phyloP scores from a whole-genome alignment of 441 rosid genomes.

The Eutrema salsugineum region DNA sequence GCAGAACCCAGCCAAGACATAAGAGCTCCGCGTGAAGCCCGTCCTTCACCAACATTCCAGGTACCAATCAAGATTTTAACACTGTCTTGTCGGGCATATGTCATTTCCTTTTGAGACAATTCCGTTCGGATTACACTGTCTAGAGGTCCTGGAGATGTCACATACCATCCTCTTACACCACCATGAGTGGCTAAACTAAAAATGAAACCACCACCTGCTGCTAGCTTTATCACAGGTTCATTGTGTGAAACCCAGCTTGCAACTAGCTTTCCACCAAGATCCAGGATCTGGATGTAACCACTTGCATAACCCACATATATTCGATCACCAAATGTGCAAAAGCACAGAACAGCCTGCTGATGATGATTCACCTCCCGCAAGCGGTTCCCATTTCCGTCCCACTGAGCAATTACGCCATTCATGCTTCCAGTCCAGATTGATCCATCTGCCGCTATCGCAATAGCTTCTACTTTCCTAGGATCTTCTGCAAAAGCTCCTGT shows the following conservation, averaged over 20 bases:
- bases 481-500: conserved; percentile 90
- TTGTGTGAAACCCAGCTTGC: conserved; percentile 87
- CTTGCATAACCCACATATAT: conserved; percentile 84
- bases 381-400: conserved; percentile 91
- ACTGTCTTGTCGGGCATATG: conserved; percentile 51
- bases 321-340: conserved; percentile 72
- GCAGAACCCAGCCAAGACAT: conserved; percentile 82
- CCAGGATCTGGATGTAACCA: conserved; percentile 78
- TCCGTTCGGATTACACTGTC: conserved; percentile 67
- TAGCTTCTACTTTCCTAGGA: conserved; percentile 79
- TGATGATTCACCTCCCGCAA: conserved; percentile 68
- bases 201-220: conserved; percentile 62
- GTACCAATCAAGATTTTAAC: conserved; percentile 80
- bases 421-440: conserved; percentile 89
- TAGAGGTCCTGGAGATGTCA: conserved; percentile 85
- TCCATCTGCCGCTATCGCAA: conserved; percentile 72
- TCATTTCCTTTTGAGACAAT: conserved; percentile 48
- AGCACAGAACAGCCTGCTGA: conserved; percentile 70
- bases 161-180: conserved; percentile 91
- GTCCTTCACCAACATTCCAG: conserved; percentile 99
- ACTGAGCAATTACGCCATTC: conserved; percentile 77
- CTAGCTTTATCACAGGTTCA: conserved; percentile 83
- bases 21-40: conserved; percentile 79
- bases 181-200: conserved; percentile 97
- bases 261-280: conserved; percentile 82